These are phyloP conservation scores for Alternaria longipes DNA, from an alignment of 2,329 filamentous ascomycete species.

Conservation along the genomic window DNA sequence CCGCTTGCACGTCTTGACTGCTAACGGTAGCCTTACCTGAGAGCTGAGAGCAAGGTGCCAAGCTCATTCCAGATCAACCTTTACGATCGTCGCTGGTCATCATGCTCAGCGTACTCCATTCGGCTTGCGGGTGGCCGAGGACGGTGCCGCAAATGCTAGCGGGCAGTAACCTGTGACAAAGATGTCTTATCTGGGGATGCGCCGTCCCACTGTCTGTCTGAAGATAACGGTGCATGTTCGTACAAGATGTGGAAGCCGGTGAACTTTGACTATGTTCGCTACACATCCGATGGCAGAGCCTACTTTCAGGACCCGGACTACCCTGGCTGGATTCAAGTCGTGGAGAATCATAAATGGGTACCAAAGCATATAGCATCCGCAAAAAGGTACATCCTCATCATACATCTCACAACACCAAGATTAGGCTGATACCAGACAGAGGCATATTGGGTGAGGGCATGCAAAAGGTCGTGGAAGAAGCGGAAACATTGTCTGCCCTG, in stretches of 20 bases:
- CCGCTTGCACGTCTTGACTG: not conserved
- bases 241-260: not conserved
- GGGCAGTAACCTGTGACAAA: not conserved
- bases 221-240: not conserved
- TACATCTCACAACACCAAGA: not conserved
- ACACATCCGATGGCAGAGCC: conserved; percentile 2
- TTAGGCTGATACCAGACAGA: not conserved
- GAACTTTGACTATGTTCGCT: not conserved
- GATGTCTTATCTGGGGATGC: not conserved
- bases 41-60: not conserved
- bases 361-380: not conserved
- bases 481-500: not conserved
- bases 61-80: not conserved
- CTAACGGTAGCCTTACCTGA: not conserved
- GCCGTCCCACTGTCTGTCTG: not conserved
- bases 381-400: not conserved
- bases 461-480: not conserved
- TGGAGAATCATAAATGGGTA: not conserved
- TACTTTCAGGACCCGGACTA: conserved; percentile 4
- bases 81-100: not conserved
- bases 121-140: not conserved
- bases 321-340: not conserved
- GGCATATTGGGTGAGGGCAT: not conserved
- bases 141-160: conserved; percentile 5
- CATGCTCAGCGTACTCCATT: not conserved